Conservation (phyloP, 495 filamentous ascomycete species). For the Penicillium steckii region DNA sequence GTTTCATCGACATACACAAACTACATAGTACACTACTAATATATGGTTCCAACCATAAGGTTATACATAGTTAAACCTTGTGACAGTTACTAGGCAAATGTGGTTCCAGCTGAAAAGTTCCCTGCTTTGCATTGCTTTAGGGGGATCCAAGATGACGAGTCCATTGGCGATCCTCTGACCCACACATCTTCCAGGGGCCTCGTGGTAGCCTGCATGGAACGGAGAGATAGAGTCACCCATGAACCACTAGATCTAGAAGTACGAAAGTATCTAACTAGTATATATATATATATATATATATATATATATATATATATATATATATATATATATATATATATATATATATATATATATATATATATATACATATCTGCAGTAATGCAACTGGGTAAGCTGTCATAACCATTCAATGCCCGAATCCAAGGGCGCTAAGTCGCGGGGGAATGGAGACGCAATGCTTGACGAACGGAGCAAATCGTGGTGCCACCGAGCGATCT, state of each 20-base stretch:
- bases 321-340: too few relatives aligned
- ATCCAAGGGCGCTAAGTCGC: not conserved
- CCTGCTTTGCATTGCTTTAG: not conserved
- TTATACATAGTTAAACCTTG: too few relatives aligned
- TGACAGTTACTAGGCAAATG: not conserved
- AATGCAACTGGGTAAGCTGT: not conserved
- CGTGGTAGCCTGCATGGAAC: conserved; percentile 3
- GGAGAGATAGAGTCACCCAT: too few relatives aligned
- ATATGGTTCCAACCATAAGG: too few relatives aligned
- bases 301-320: too few relatives aligned
- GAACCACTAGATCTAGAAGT: too few relatives aligned
- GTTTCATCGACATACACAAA: too few relatives aligned
- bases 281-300: too few relatives aligned
- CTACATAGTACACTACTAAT: too few relatives aligned
- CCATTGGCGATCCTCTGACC: conserved; percentile 19
- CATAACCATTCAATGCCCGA: too few relatives aligned
- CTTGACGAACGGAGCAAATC: not conserved
- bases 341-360: too few relatives aligned
- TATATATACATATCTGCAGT: not conserved
- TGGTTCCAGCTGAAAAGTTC: not conserved
- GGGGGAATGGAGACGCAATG: not conserved
- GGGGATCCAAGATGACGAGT: conserved; percentile 1
- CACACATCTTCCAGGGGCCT: conserved; percentile 18
- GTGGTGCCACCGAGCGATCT: conserved; percentile 6
- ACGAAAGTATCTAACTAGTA: too few relatives aligned